Base-by-base conservation (phyloP, 2,329 filamentous ascomycete species). In the Nannizziopsis arthrosporioides region DNA sequence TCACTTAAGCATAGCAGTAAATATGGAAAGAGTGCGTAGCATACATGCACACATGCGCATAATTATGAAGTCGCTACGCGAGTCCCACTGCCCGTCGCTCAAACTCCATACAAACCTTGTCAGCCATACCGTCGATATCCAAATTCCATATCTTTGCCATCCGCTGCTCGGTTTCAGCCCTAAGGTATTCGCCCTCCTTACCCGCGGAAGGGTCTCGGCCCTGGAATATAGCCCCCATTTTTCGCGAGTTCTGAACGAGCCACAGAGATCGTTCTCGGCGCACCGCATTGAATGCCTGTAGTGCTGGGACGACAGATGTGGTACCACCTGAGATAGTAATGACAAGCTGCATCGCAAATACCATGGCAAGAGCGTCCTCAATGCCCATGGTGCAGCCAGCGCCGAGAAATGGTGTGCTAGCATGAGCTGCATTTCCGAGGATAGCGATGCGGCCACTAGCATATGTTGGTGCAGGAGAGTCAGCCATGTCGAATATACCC, bases 381-480 rank as follows among this genome's bases (percentile, higher is more conserved):
- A 70, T 58, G 1, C 64, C 61, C 56, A 65, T 62, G 2, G 61
- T 61, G 0, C 61, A 64, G 5, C 66, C 66, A 6, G 65, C 56
- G 2, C 62, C 65, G 3, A 63, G 63, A 41, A 61, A 66, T 1
- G 65, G 64, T 39, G 64, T 60, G 12, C 56, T 60, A 7, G 65
- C 61, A 47, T 69, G 67, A 2, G 65, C 66, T 17, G 66, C 63
- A 43, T 69, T 65, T 11, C 67, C 67, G 40, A 64, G 59, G 42
- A 68, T 59, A 19, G 55, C 55, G 10, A 65, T 54, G 3, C 52
- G 43, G 15, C 57, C 56, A 4, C 54, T 55, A 51, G 47, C 51
- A 51, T 64, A 66, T 12, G 51, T 58, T n/a, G 61, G 60, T 11
- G 63, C 61, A 27, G 61, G 58, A 14, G 34, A 19, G 14, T 43